A percentile compares a stretch with the other conserved stretches of the same genome.
Conservation (phyloP, 2,329 filamentous ascomycete genomes). For the Cryoendolithus antarcticus region DNA sequence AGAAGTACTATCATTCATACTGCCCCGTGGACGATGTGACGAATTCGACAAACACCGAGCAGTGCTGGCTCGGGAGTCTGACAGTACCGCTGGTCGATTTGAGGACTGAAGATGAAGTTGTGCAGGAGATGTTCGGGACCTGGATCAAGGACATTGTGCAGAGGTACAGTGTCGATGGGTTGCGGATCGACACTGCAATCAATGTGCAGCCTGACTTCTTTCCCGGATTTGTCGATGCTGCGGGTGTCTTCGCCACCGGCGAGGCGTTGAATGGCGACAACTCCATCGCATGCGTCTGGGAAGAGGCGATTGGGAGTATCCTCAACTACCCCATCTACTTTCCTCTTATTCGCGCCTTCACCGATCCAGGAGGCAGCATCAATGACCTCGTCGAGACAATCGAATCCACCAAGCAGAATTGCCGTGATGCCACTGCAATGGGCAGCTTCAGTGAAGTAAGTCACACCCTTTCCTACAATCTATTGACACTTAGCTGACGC, state of each 20-base stretch:
- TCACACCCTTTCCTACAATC: background rate
- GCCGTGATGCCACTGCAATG: constrained; percentile 26
- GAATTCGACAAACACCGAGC: constrained; percentile 28
- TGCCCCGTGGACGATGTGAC: constrained; percentile 43
- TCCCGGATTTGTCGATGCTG: constrained; percentile 20
- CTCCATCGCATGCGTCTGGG: constrained; percentile 12
- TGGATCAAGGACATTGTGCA: constrained; percentile 31
- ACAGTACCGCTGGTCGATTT: constrained; percentile 36
- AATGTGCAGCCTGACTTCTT: constrained; percentile 27
- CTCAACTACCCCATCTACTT: constrained; percentile 30
- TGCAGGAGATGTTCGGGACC: constrained; percentile 27
- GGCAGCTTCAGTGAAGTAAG: constrained; percentile 25
- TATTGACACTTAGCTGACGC: background rate
- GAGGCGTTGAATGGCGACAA: constrained; percentile 20
- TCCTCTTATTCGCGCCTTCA: constrained; percentile 25
- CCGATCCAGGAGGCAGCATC: constrained; percentile 25
- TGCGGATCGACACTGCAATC: constrained; percentile 27
- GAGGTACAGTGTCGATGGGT: constrained; percentile 31
- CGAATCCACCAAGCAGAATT: constrained; percentile 21
- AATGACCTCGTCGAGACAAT: constrained; percentile 25
- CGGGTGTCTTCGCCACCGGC: constrained; percentile 25
- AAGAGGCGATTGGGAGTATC: constrained; percentile 23
- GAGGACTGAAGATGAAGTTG: constrained; percentile 30
- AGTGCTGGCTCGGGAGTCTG: constrained; percentile 42
- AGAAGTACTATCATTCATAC: constrained; percentile 47